Evolutionary conservation across 148 eudicot genomes (phyloP).

Genomic region (Amaranthus cruentus): DNA sequence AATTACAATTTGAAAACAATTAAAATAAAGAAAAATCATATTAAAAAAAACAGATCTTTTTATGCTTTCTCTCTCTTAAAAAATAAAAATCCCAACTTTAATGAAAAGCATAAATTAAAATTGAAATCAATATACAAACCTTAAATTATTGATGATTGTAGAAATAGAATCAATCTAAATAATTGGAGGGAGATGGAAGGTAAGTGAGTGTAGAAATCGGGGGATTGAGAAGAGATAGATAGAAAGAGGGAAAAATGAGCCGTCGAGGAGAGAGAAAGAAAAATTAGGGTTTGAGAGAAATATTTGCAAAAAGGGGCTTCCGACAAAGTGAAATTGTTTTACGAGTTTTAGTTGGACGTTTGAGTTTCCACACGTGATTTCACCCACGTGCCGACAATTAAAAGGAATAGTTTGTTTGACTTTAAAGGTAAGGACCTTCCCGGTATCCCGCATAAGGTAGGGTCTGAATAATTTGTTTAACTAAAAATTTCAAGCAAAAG

Average conservation of each 20-base stretch:
- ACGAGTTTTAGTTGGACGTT: background rate
- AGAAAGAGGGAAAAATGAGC: slow-evolving; percentile 19
- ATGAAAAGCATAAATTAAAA: background rate
- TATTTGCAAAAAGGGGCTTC: slow-evolving; percentile 29
- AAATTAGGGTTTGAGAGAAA: slow-evolving; percentile 31
- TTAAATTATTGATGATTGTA: slow-evolving; percentile 13
- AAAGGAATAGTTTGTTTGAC: too few species aligned
- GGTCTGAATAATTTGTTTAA: too few species aligned
- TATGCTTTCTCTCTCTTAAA: background rate
- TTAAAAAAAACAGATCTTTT: slow-evolving; percentile 9
- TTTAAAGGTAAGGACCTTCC: too few species aligned
- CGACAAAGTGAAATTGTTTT: slow-evolving; percentile 9
- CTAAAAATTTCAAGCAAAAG: too few species aligned
- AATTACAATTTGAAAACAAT: background rate
- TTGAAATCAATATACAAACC: slow-evolving; percentile 6
- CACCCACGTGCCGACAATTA: too few species aligned
- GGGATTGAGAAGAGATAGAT: background rate
- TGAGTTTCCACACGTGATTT: too few species aligned
- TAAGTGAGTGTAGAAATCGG: slow-evolving; percentile 7
- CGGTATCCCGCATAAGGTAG: too few species aligned
- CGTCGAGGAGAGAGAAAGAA: slow-evolving; percentile 27
- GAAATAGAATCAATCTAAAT: background rate
- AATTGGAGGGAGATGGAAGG: slow-evolving; percentile 13
- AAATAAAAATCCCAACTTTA: slow-evolving; percentile 7
- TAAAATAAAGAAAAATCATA: background rate